Percentiles rank a stretch among this genome's conserved stretches.
phyloP scores from a whole-genome alignment of 331 rosid species.

The Stylosanthes scabra region DNA sequence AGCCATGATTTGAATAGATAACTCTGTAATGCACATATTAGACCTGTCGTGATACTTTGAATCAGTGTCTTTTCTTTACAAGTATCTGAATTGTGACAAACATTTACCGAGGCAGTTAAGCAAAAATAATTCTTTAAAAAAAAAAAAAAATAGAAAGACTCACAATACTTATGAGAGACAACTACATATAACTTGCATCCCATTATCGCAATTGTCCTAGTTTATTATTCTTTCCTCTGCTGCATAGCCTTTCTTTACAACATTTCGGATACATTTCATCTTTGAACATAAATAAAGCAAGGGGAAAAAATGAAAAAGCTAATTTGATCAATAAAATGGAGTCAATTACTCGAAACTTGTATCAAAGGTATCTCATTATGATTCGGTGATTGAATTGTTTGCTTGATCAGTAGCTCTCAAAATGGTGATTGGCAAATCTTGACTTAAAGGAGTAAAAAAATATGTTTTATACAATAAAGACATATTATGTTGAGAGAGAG shows the following conservation, averaged over 20 bases:
- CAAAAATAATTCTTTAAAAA: too few species aligned
- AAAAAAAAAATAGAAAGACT: too few species aligned
- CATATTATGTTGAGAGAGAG: conserved; percentile 16
- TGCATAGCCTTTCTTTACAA: too few species aligned
- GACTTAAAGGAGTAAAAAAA: conserved; percentile 34
- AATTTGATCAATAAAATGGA: not conserved
- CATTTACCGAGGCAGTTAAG: too few species aligned
- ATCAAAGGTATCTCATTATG: too few species aligned
- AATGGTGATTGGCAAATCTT: not conserved
- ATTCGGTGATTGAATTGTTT: too few species aligned
- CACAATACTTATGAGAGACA: too few species aligned
- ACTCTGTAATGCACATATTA: conserved; percentile 1
- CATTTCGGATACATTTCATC: not conserved
- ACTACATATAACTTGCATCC: too few species aligned
- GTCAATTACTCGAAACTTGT: not conserved
- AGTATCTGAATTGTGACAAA: not conserved
- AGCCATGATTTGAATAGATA: too few species aligned
- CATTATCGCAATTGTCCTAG: too few species aligned
- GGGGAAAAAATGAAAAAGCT: not conserved
- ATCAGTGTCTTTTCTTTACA: conserved; percentile 4
- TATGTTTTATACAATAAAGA: conserved; percentile 16
- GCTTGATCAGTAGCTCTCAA: not conserved
- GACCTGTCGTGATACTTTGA: conserved; percentile 17
- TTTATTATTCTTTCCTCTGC: too few species aligned
- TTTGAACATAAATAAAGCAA: not conserved